Evolutionary conservation across 805 yeast genomes (phyloP).

Genomic region (Pichia pseudocactophila): DNA sequence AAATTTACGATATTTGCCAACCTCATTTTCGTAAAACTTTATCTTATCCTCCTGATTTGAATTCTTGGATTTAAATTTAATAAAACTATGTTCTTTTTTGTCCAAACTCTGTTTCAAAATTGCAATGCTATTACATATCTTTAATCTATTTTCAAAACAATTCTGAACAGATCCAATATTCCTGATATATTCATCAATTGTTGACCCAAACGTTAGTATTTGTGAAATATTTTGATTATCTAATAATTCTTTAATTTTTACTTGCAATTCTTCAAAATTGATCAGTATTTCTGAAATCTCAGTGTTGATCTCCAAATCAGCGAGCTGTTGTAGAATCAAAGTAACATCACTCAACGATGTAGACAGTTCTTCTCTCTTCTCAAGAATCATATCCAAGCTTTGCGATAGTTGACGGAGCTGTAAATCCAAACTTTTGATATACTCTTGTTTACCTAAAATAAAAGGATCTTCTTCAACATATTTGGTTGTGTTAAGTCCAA

Average conservation of each 20-base stretch:
- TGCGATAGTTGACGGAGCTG: conserved; percentile 62
- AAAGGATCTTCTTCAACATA: conserved; percentile 71
- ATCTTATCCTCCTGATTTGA: conserved; percentile 55
- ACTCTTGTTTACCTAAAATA: conserved; percentile 59
- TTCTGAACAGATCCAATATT: conserved; percentile 65
- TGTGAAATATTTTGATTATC: conserved; percentile 80
- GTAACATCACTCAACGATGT: conserved; percentile 59
- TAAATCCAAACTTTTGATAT: conserved; percentile 61
- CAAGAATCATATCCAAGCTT: conserved; percentile 63
- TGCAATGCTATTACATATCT: conserved; percentile 37
- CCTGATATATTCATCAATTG: conserved; percentile 81
- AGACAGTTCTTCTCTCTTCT: conserved; percentile 69
- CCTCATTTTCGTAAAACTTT: conserved; percentile 48
- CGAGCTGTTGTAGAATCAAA: conserved; percentile 44
- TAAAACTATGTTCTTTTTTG: conserved; percentile 38
- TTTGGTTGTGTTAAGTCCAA: conserved; percentile 53
- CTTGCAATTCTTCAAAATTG: conserved; percentile 66
- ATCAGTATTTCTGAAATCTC: conserved; percentile 52
- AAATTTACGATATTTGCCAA: conserved; percentile 44
- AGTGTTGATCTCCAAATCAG: conserved; percentile 67
- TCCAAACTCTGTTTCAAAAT: conserved; percentile 34
- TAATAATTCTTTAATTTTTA: conserved; percentile 59
- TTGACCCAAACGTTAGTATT: conserved; percentile 73
- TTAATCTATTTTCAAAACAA: conserved; percentile 67
- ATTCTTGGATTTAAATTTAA: conserved; percentile 35